Base-by-base conservation (phyloP, 176 grass and related monocot species). In the Carex littledalei region DNA sequence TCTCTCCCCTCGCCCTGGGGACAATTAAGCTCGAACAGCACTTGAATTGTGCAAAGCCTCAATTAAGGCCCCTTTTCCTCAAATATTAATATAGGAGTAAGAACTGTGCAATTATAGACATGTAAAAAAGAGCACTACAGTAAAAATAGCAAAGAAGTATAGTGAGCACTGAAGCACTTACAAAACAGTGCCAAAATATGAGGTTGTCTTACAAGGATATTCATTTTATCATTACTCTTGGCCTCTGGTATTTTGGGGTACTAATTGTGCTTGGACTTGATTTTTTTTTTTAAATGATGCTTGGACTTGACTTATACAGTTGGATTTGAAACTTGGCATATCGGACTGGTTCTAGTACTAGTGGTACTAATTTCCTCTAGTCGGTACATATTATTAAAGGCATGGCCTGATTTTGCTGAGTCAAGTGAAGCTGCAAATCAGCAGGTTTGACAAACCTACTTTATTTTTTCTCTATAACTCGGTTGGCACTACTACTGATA, bases 401-500 rank as follows among this genome's bases (percentile, higher is more conserved):
- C 87, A 83, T 97, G 94, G 92, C 83, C 94, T 67, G 92, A 94
- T 85, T 97, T 97, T 85, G 90, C 90, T 62, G 64, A 92, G 84
- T 97, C 94, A 79, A 92, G 87, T 84, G 90, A 97, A 91, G 84
- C 88, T 45, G 90, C 94, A 76, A 97, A 97, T 84, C 91, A 80
- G 80, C 90, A 94, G 75, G 94, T 97, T 85, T 84, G 79, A 34
- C 78, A 41, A 6, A 21, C 17, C 35, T 72, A 9, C 68, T 72
- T 56, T 63, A 21, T 24, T 55, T 77, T 77, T 54, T 54, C 22
- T 77, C 13, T 3, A 31, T 72, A 55, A 77, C 49, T 55, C 24
- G 14, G 10, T 55, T 15, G 21, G 18, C 49, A 74, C 43, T 20
- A 75, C 20, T 55, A 47, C 3, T 52, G 21, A 45, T 76, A 16